These are phyloP conservation scores for Chloris gayana DNA, from an alignment of 176 grass and related monocot species.

Conservation along the genomic window DNA sequence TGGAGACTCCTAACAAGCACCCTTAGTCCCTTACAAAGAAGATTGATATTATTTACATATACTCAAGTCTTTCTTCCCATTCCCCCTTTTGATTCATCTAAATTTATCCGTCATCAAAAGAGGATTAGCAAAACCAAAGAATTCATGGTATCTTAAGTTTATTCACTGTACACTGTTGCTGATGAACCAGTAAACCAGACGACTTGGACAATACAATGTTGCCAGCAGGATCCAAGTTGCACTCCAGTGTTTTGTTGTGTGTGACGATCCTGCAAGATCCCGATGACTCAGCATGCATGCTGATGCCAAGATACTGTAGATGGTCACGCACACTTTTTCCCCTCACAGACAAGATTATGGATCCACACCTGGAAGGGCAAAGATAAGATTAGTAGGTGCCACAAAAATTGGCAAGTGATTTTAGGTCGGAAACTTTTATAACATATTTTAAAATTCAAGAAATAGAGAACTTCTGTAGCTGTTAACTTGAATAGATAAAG, in stretches of 20 bases:
- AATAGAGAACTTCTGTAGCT: no score
- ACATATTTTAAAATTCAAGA: neutral
- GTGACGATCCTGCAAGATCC: constrained; percentile 69
- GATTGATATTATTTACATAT: constrained; percentile 6
- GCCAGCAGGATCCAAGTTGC: constrained; percentile 43
- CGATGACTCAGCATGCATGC: constrained; percentile 59
- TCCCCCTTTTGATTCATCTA: neutral
- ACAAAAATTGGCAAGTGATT: neutral
- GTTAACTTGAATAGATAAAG: no score
- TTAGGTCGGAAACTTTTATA: constrained; percentile 4
- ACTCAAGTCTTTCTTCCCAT: neutral
- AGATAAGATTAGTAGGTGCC: neutral
- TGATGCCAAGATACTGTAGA: constrained; percentile 62
- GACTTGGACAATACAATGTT: constrained; percentile 58
- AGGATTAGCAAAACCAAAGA: neutral
- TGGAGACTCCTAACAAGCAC: neutral
- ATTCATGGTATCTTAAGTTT: constrained; percentile 16
- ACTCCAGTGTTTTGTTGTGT: constrained; percentile 38
- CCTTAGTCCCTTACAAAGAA: neutral
- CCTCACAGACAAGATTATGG: constrained; percentile 63
- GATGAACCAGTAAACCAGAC: constrained; percentile 30
- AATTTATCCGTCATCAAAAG: neutral
- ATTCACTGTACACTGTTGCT: constrained; percentile 41
- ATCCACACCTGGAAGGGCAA: constrained; percentile 72
- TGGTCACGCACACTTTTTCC: constrained; percentile 80